Evolutionary conservation across 169 alveolate species (phyloP).

Genomic region (Eimeria praecox): DNA sequence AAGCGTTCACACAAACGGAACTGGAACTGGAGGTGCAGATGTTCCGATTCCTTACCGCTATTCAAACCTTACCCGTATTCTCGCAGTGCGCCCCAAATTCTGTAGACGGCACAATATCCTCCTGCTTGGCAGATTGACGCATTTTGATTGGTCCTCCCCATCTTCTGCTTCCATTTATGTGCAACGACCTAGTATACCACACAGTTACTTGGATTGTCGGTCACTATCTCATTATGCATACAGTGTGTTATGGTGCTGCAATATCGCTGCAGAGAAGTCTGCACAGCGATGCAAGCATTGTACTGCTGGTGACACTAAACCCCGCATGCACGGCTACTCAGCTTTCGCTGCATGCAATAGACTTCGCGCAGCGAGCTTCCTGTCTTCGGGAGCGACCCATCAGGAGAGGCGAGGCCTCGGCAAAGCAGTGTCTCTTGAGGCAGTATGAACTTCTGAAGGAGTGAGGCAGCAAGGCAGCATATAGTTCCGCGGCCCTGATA

Average conservation of each 20-base stretch:
- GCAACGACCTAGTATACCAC: neutral
- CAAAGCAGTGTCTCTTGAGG: slow-evolving; percentile 54
- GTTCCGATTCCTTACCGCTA: slow-evolving; percentile 73
- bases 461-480: slow-evolving; percentile 38
- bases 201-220: neutral
- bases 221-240: slow-evolving; percentile 9
- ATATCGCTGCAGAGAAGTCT: slow-evolving; percentile 44
- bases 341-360: slow-evolving; percentile 76
- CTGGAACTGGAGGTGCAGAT: slow-evolving; percentile 27
- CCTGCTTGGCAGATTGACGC: neutral
- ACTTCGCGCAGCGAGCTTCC: slow-evolving; percentile 73
- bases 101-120: neutral
- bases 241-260: neutral
- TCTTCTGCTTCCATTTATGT: neutral
- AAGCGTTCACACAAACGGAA: neutral
- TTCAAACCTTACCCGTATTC: slow-evolving; percentile 73
- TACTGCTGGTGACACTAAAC: slow-evolving; percentile 62
- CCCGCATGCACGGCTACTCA: slow-evolving; percentile 75
- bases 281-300: slow-evolving; percentile 69
- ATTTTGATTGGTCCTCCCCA: neutral
- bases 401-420: slow-evolving; percentile 11
- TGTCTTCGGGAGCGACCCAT: slow-evolving; percentile 41
- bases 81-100: slow-evolving; percentile 8
- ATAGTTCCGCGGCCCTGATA: neutral
- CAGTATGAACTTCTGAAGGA: slow-evolving; percentile 62